Evolutionary conservation across 1,284 basidiomycete genomes (phyloP).

Genomic region (Thecaphora thlaspeos): DNA sequence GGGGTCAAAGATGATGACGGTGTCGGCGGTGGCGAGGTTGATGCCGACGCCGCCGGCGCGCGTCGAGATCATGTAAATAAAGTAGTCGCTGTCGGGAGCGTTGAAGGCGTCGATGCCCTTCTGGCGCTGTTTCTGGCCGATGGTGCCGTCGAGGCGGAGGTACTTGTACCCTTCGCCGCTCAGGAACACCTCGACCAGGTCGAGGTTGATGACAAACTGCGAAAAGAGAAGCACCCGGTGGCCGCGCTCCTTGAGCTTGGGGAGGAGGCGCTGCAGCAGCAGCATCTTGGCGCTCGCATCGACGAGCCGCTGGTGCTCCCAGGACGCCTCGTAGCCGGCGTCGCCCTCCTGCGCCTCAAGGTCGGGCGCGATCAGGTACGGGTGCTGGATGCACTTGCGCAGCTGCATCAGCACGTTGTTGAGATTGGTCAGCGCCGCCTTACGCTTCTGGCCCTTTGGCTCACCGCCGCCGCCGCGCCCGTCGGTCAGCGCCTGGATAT

Average conservation of each 20-base stretch:
- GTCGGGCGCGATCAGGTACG: constrained; percentile 75
- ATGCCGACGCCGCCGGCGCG: constrained; percentile 59
- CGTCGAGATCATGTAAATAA: constrained; percentile 55
- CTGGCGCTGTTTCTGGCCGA: constrained; percentile 39
- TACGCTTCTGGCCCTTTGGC: constrained; percentile 7
- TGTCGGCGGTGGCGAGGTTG: constrained; percentile 68
- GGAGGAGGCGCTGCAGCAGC: constrained; percentile 52
- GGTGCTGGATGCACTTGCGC: constrained; percentile 51
- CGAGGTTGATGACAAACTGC: constrained; percentile 56
- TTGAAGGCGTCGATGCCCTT: constrained; percentile 84
- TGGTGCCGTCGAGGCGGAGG: constrained; percentile 46
- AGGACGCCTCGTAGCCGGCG: constrained; percentile 63
- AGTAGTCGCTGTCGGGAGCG: constrained; percentile 70
- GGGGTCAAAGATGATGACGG: constrained; percentile 86
- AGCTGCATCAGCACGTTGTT: constrained; percentile 53
- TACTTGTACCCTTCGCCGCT: constrained; percentile 51
- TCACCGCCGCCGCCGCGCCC: constrained; percentile 8
- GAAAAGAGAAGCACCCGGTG: constrained; percentile 55
- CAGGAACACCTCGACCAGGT: constrained; percentile 57
- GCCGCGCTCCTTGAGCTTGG: constrained; percentile 54
- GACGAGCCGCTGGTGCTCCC: constrained; percentile 76
- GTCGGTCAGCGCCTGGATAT: constrained; percentile 34
- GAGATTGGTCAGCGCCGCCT: constrained; percentile 34
- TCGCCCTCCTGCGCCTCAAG: constrained; percentile 68
- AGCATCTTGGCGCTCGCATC: constrained; percentile 75